Evolutionary conservation across 1,284 basidiomycete genomes (phyloP).

Genomic region (Apiotrichum domesticum): DNA sequence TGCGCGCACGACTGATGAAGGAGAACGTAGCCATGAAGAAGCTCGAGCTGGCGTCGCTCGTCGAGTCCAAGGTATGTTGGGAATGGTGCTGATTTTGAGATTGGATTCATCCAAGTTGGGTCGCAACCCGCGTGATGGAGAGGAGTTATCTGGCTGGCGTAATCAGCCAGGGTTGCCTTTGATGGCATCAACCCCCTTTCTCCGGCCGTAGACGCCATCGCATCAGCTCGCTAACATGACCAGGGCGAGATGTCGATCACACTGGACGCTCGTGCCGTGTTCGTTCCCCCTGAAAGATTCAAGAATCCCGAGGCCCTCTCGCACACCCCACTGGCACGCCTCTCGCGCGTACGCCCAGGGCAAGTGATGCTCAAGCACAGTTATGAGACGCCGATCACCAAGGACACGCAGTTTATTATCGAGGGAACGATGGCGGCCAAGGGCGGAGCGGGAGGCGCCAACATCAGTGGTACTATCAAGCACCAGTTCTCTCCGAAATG

Average conservation of each 20-base stretch:
- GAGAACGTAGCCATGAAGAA: conserved; percentile 46
- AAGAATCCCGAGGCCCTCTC: conserved; percentile 27
- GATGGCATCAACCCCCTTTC: no score
- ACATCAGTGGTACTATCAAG: conserved; percentile 50
- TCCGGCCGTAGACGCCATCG: no score
- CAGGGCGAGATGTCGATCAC: conserved; percentile 36
- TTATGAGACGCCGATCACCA: conserved; percentile 40
- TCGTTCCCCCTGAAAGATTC: conserved; percentile 32
- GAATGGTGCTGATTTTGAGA: no score
- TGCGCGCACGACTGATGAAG: conserved; percentile 48
- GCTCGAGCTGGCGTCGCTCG: conserved; percentile 49
- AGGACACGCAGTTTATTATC: conserved; percentile 36
- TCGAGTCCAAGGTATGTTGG: conserved; percentile 47
- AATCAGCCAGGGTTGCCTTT: no score
- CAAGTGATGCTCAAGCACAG: conserved; percentile 44
- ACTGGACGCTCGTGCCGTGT: conserved; percentile 43
- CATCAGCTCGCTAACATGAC: background rate
- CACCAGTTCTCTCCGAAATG: conserved; percentile 50
- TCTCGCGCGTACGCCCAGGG: conserved; percentile 30
- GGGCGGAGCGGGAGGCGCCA: conserved; percentile 48
- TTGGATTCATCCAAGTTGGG: no score
- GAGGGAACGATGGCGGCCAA: conserved; percentile 47
- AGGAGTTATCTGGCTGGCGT: no score
- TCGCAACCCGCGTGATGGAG: no score
- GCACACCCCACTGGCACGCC: conserved; percentile 32